Conservation (phyloP, 73 alveolate genomes). For the Paramecium caudatum region DNA sequence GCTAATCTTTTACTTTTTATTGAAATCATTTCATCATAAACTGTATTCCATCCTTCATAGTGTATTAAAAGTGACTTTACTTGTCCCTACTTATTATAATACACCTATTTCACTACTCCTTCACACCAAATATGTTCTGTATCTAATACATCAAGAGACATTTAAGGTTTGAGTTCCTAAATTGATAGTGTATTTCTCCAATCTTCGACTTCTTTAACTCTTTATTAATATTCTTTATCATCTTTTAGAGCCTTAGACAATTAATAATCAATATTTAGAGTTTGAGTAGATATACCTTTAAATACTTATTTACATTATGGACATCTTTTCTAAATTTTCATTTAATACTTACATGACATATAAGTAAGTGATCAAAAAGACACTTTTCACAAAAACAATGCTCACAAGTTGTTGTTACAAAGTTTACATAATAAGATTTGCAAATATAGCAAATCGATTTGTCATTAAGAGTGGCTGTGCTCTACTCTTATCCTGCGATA, state of each 20-base stretch:
- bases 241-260: background rate
- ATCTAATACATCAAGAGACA: slow-evolving; percentile 21
- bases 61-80: background rate
- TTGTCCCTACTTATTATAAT: background rate
- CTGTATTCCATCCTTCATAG: slow-evolving; percentile 34
- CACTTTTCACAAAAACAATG: slow-evolving; percentile 53
- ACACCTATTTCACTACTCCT: background rate
- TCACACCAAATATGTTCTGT: slow-evolving; percentile 50
- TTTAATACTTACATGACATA: background rate
- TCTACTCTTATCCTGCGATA: background rate
- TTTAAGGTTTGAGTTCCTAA: background rate
- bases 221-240: slow-evolving; percentile 12
- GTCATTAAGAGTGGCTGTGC: background rate
- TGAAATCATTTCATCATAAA: slow-evolving; percentile 29
- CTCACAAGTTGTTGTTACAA: background rate
- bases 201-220: background rate
- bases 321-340: background rate
- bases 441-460: background rate
- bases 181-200: background rate
- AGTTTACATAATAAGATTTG: background rate
- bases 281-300: background rate
- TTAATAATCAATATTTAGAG: slow-evolving; percentile 4
- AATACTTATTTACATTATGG: background rate
- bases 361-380: background rate
- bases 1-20: background rate